Evolutionary conservation across 257 asterid genomes (phyloP).

Genomic region (Solanum phureja): DNA sequence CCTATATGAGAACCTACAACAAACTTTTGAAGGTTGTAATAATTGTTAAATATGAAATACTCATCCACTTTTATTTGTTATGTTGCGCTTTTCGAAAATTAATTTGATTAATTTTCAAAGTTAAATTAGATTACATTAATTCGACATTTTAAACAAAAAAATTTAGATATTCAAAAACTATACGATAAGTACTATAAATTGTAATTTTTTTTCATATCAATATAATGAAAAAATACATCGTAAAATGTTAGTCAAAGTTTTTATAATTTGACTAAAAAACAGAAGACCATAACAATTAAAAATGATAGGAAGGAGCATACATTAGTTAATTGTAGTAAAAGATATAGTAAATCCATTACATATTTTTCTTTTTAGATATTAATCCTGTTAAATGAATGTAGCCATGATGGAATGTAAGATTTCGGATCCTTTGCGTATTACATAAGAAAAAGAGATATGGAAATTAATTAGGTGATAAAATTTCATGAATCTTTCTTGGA

Average conservation of each 20-base stretch:
- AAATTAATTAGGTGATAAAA: not conserved
- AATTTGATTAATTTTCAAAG: no score
- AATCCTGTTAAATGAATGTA: not conserved
- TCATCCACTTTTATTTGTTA: no score
- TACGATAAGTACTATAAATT: no score
- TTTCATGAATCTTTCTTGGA: not conserved
- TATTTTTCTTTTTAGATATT: not conserved
- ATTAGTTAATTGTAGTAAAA: not conserved
- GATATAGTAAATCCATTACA: not conserved
- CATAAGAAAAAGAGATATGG: not conserved
- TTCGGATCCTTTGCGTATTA: not conserved
- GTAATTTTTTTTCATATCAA: no score
- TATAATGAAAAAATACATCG: no score
- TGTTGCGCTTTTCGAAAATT: not conserved
- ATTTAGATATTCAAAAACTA: no score
- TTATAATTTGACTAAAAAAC: not conserved
- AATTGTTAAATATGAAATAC: slow-evolving; percentile 31
- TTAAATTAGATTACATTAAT: no score
- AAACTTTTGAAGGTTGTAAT: slow-evolving; percentile 31
- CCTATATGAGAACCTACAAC: not conserved
- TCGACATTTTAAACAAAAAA: no score
- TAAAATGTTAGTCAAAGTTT: rapidly evolving
- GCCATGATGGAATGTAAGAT: not conserved
- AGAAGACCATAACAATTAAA: no score
- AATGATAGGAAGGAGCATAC: not conserved